These are phyloP conservation scores for Neofusicoccum cordaticola DNA, from an alignment of 2,329 filamentous ascomycete genomes.

Conservation along the genomic window DNA sequence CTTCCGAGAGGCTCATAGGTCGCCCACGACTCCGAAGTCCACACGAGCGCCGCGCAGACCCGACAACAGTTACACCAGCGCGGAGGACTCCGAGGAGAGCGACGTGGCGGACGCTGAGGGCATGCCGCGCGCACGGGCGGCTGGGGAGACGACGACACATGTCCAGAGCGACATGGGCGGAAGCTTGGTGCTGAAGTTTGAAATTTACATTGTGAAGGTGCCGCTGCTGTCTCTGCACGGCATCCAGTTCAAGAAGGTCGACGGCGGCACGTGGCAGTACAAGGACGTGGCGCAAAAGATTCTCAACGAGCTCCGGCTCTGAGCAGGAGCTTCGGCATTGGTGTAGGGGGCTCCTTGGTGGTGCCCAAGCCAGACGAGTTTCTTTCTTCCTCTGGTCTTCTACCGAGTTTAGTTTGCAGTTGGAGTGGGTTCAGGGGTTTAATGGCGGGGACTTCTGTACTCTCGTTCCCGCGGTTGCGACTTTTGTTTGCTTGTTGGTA, in stretches of 20 bases:
- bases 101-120: conserved; percentile 53
- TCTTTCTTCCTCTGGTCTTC: not conserved
- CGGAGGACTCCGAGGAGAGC: conserved; percentile 80
- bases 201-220: conserved; percentile 97
- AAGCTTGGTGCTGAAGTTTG: conserved; percentile 82
- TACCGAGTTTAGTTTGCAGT: not conserved
- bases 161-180: conserved; percentile 86
- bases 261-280: conserved; percentile 96
- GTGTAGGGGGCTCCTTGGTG: not conserved
- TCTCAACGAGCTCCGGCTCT: conserved; percentile 79
- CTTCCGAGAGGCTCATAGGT: conserved; percentile 58
- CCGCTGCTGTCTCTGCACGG: conserved; percentile 89
- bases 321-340: conserved; percentile 23
- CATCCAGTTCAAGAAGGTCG: conserved; percentile 96
- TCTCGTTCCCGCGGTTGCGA: conserved; percentile 6
- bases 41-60: conserved; percentile 47
- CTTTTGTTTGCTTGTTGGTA: not conserved
- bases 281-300: conserved; percentile 98
- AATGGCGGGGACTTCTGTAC: conserved; percentile 6
- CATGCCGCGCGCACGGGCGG: conserved; percentile 43
- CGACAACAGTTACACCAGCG: conserved; percentile 78
- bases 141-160: conserved; percentile 87
- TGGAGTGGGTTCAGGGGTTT: not conserved
- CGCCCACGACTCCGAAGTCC: conserved; percentile 49
- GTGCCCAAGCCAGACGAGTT: not conserved